Evolutionary conservation across 108 stramenopile genomes (phyloP), one percentile per base, ranked within the genome.

Genomic region (Nitzschia inconspicua): DNA sequence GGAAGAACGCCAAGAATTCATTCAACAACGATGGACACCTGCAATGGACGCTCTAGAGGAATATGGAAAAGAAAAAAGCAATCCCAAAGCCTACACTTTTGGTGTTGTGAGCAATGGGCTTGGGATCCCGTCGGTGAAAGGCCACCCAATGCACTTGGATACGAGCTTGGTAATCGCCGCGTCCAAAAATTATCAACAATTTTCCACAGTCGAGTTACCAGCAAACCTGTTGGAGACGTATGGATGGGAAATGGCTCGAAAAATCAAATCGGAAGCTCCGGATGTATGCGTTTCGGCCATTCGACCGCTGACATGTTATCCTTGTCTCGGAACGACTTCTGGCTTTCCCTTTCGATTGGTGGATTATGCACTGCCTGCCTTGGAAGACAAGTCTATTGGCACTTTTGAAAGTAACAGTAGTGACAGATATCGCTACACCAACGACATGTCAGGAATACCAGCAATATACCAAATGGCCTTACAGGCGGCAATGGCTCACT

Each of bases 81-180:
- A 49, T 16, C 22, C 18, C 9, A 47, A 26, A 20, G 50, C 13
- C 31, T 6, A 68, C 60, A 72, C 68, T 23, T 93, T 82, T 55
- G 91, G 91, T 14, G 68, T 93, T 20, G 76, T 73, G 43, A 85
- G 85, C 51, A 89, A 93, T 66, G 91, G 91, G 4, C 65, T 93
- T 29, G 73, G 79, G 4, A 70, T 93, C 47, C 85, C 79, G 9
- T 18, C 42, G 3, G 39, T 47, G 27, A 22, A 61, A 13, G 50
- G 56, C 20, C 88, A 93, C 68, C 83, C 82, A 9, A 57, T 88
- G 74, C 75, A 85, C 35, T 59, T 92, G 79, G 80, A 76, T 18
- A 49, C 67, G 20, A 77, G 78, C 24, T 57, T 78, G 0, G 67
- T 60, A 19, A 57, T 78, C 48, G 70, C 72, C 20, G 80, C 72